A percentile compares a stretch with the other conserved stretches of the same genome.
Evolutionary conservation across 495 filamentous ascomycete species (phyloP).

Genomic region (Staphylotrichum tortipilum): DNA sequence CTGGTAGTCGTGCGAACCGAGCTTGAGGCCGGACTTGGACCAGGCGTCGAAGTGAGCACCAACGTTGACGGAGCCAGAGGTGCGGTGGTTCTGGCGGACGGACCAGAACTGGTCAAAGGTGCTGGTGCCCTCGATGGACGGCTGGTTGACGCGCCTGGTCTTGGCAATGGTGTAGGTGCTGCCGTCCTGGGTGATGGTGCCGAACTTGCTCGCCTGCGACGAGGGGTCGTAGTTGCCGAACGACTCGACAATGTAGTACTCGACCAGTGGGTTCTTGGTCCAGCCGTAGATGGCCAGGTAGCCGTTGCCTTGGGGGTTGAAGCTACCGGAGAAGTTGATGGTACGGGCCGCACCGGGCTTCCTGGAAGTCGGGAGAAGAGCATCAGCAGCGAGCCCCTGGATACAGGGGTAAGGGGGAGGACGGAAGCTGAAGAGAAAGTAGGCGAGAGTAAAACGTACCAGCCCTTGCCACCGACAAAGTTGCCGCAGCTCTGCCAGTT

Average conservation of each 20-base stretch:
- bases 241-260: conserved; percentile 54
- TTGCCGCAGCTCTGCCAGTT: conserved; percentile 46
- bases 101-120: conserved; percentile 55
- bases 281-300: conserved; percentile 55
- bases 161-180: conserved; percentile 57
- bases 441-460: too few relatives aligned
- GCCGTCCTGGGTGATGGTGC: conserved; percentile 51
- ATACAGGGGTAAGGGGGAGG: not conserved
- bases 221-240: conserved; percentile 50
- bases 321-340: conserved; percentile 47
- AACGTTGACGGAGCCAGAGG: conserved; percentile 36
- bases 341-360: conserved; percentile 37
- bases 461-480: conserved; percentile 58
- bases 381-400: too few relatives aligned
- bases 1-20: conserved; percentile 51
- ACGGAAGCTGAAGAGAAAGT: too few relatives aligned
- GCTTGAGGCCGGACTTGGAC: conserved; percentile 36
- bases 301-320: conserved; percentile 42
- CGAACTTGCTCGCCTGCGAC: conserved; percentile 39
- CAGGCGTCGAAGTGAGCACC: conserved; percentile 55
- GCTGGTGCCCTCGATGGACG: conserved; percentile 45
- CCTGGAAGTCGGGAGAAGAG: conserved; percentile 19
- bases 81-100: conserved; percentile 37
- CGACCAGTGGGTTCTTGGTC: conserved; percentile 47
- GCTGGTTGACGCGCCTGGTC: conserved; percentile 49